phyloP scores from a whole-genome alignment of 805 yeast genomes.

The Danielia reshetovae region DNA sequence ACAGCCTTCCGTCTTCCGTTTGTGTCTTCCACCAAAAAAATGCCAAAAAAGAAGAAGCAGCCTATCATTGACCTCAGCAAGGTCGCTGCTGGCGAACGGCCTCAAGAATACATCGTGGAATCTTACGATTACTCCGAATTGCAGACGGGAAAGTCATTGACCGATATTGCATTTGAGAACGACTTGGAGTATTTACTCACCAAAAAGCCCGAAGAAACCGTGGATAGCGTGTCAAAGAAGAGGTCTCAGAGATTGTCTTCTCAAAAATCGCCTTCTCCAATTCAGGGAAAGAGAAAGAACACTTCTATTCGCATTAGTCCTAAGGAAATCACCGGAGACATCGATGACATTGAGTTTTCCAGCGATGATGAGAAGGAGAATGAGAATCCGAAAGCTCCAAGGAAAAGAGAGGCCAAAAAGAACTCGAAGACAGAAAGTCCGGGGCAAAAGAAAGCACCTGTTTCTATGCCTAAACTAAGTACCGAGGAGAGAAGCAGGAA shows the following conservation, averaged over 20 bases:
- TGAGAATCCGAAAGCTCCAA: background rate
- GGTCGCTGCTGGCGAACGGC: background rate
- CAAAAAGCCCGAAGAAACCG: background rate
- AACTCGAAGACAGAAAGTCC: no score
- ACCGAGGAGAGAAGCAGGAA: no score
- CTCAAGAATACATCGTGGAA: constrained; percentile 14
- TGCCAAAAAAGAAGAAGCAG: constrained; percentile 3
- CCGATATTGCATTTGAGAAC: constrained; percentile 20
- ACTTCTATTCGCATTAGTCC: constrained; percentile 9
- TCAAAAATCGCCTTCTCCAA: background rate
- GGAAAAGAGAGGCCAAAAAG: background rate
- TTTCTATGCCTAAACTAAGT: no score
- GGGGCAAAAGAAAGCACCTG: no score
- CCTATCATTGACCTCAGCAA: constrained; percentile 5
- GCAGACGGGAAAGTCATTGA: constrained; percentile 13
- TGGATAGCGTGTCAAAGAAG: background rate
- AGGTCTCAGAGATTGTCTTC: constrained; percentile 3
- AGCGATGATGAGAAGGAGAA: constrained; percentile 16
- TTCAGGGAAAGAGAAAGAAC: constrained; percentile 1
- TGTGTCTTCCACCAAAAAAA: no score
- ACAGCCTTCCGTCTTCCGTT: no score
- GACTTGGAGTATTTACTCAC: constrained; percentile 28
- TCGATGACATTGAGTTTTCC: constrained; percentile 23
- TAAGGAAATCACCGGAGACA: constrained; percentile 26
- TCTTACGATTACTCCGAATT: constrained; percentile 16